phyloP scores from a whole-genome alignment of 2,329 filamentous ascomycete genomes.

The Colletotrichum sojae region DNA sequence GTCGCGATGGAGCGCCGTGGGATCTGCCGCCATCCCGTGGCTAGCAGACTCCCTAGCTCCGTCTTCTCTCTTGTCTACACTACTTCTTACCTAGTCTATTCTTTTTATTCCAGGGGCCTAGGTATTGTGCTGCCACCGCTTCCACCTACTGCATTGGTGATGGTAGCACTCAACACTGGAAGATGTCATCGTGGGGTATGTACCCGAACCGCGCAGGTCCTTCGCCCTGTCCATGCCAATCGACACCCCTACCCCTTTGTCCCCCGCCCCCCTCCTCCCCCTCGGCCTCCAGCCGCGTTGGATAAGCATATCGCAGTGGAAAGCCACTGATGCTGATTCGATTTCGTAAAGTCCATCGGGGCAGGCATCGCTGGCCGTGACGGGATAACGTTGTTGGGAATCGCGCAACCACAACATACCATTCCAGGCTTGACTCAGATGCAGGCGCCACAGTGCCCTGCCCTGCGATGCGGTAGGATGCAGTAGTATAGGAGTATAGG shows the following conservation, averaged over 20 bases:
- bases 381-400: background rate
- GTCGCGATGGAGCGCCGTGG: background rate
- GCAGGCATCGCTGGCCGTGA: background rate
- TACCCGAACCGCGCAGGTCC: background rate
- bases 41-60: slow-evolving; percentile 33
- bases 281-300: slow-evolving; percentile 6
- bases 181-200: slow-evolving; percentile 24
- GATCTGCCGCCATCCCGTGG: slow-evolving; percentile 35
- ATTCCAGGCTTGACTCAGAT: background rate
- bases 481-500: background rate
- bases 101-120: background rate
- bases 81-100: background rate
- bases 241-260: slow-evolving; percentile 18
- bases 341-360: background rate
- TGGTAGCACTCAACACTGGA: slow-evolving; percentile 12
- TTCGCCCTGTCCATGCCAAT: slow-evolving; percentile 34
- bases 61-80: background rate
- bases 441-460: background rate
- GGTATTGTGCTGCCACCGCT: slow-evolving; percentile 13
- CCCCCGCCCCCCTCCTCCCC: background rate
- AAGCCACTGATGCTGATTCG: slow-evolving; percentile 19
- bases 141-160: slow-evolving; percentile 30
- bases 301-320: background rate
- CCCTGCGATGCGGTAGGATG: no score
- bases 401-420: background rate